A percentile compares a stretch with the other conserved stretches of the same genome.
Conservation (phyloP, 805 yeast genomes). For the Barnettozyma wickerhamii region DNA sequence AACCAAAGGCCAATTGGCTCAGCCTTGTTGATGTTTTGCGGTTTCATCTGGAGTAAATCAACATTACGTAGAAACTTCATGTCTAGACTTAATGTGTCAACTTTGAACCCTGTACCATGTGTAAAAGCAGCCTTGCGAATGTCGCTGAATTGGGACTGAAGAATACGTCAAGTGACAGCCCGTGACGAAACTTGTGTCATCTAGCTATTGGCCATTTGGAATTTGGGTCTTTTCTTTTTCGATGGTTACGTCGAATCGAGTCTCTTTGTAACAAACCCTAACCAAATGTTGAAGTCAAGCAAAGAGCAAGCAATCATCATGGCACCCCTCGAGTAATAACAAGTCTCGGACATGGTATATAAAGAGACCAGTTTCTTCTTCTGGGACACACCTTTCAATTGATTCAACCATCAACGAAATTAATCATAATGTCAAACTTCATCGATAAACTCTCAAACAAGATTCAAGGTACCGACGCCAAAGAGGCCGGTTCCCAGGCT, state of each 20-base stretch:
- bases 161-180: not conserved
- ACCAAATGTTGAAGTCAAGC: no score
- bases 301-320: not conserved
- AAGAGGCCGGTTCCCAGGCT: not conserved
- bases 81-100: no score
- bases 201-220: no score
- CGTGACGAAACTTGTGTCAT: not conserved
- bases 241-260: not conserved
- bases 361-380: no score
- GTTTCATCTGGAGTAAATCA: no score
- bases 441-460: slow-evolving; percentile 26
- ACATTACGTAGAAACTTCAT: no score
- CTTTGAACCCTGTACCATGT: no score
- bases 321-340: not conserved
- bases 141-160: no score
- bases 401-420: not conserved
- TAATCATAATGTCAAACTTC: slow-evolving; percentile 24
- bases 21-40: no score
- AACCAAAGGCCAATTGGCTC: no score
- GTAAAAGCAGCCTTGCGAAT: no score
- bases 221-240: not conserved
- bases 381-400: not conserved
- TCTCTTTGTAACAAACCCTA: no score
- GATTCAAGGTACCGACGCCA: slow-evolving; percentile 16
- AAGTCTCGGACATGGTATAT: not conserved